phyloP scores from a whole-genome alignment of 1,284 basidiomycete genomes.

The Fomitopsis palustris region DNA sequence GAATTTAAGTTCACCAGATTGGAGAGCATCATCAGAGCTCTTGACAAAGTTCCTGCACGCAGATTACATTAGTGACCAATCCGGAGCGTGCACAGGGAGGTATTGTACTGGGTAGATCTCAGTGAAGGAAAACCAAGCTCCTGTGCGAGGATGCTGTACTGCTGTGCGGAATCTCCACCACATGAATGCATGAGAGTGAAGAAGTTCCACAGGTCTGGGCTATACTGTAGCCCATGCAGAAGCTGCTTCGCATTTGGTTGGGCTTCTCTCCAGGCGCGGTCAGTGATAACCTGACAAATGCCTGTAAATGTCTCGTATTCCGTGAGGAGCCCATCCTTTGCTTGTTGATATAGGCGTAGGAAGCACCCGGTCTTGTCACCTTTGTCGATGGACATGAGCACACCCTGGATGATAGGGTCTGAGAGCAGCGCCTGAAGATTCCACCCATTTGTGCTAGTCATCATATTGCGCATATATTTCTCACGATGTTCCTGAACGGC shows the following conservation, averaged over 20 bases:
- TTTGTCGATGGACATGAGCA: slow-evolving; percentile 1
- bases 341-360: slow-evolving; percentile 1
- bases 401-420: not conserved
- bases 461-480: not conserved
- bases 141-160: too few species aligned
- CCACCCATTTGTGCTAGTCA: not conserved
- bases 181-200: too few species aligned
- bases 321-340: not conserved
- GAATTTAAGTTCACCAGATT: too few species aligned
- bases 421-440: not conserved
- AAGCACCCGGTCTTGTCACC: not conserved
- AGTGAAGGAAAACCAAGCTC: too few species aligned
- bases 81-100: too few species aligned
- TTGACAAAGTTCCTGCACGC: too few species aligned
- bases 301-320: too few species aligned
- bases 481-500: not conserved
- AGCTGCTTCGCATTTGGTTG: not conserved
- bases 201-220: not conserved
- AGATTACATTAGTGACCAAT: too few species aligned
- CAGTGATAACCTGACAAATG: not conserved
- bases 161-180: too few species aligned
- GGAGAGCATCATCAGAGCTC: too few species aligned
- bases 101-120: too few species aligned
- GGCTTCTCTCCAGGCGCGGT: not conserved
- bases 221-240: slow-evolving; percentile 4